Evolutionary conservation across 1,139 yeast species (phyloP).

Genomic region (Debaryomyces psychrophilus): DNA sequence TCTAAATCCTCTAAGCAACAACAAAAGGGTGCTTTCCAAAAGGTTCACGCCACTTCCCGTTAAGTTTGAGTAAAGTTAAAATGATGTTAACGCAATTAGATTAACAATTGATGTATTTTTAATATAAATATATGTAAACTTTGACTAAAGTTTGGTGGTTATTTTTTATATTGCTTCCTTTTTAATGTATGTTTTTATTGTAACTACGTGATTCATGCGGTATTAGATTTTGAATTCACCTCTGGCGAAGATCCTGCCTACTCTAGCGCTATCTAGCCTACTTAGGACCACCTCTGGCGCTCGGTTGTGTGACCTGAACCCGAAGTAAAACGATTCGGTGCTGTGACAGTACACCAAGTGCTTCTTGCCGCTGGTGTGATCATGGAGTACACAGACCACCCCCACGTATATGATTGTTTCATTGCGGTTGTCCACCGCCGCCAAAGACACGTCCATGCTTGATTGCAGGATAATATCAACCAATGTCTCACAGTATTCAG

Average conservation of each 20-base stretch:
- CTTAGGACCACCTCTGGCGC: slow-evolving; percentile 33
- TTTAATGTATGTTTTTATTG: slow-evolving; percentile 13
- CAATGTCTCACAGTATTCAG: not conserved
- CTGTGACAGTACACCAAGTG: slow-evolving; percentile 45
- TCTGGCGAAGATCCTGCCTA: slow-evolving; percentile 30
- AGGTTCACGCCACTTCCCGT: slow-evolving; percentile 96
- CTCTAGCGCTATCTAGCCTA: slow-evolving; percentile 20
- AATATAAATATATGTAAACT: slow-evolving; percentile 11
- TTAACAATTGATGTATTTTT: slow-evolving; percentile 14
- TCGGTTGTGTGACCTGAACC: slow-evolving; percentile 23
- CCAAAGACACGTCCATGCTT: slow-evolving; percentile 8
- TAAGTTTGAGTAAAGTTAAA: slow-evolving; percentile 40
- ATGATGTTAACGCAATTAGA: slow-evolving; percentile 5
- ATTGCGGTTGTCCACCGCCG: slow-evolving; percentile 9
- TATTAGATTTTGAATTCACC: slow-evolving; percentile 37
- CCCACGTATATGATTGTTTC: slow-evolving; percentile 35
- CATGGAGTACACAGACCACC: slow-evolving; percentile 28
- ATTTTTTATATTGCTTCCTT: slow-evolving; percentile 14
- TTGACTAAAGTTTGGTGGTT: slow-evolving; percentile 12
- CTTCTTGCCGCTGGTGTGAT: slow-evolving; percentile 13
- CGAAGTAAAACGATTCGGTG: slow-evolving; percentile 49
- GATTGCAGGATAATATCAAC: not conserved
- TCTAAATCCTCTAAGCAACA: slow-evolving; percentile 76
- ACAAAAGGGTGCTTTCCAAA: slow-evolving; percentile 94
- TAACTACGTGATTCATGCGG: not conserved